Base-by-base conservation (phyloP, 2,329 filamentous ascomycete species). In the Fusarium pseudocircinatum region DNA sequence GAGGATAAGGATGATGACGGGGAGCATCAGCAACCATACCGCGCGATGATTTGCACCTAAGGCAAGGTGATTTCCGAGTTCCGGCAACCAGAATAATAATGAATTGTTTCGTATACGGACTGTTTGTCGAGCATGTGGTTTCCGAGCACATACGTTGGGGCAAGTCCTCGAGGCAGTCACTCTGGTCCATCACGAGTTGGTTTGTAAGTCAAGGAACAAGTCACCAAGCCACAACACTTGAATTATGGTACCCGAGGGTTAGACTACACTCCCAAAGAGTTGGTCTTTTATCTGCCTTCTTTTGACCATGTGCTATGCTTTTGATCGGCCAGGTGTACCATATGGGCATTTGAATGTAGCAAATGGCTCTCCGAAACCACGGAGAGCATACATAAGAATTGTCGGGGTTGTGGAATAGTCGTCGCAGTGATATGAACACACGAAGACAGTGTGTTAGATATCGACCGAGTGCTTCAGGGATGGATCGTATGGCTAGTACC, bases 1-100 rank as follows among this genome's bases (percentile, higher is more conserved):
- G 72, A 70, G 65, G 60, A 56, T 67, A 54, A 64, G 71, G 69
- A 76, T 75, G 64, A 77, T 68, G 71, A 75, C 56, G 74, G 69
- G 63, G 63, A 64, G 59, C 40, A 76, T 75, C 60, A 59, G 69
- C 63, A 74, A 50, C 63, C 43, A 67, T 75, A 67, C 72, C 75
- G 74, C 76, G 72, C 68, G 36, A 58, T 61, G 39, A 62, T 52
- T 58, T 50, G 42, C 18, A 54, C 44, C 36, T 34, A 30, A 44
- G 58, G 63, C 37, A 61, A 60, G 60, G 43, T 43, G 50, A 60
- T 54, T 59, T 47, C 65, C 44, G 44, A 53, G 64, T 65, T 44
- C 56, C 53, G 63, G 61, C 42, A 68, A 52, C 43, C 47, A 68
- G 37, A 46, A 58, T 28, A 43, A 56, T 52, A 57, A 49, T 63